These are phyloP conservation scores for Ogataea saltuana DNA, from an alignment of 805 yeast genomes.

Conservation along the genomic window DNA sequence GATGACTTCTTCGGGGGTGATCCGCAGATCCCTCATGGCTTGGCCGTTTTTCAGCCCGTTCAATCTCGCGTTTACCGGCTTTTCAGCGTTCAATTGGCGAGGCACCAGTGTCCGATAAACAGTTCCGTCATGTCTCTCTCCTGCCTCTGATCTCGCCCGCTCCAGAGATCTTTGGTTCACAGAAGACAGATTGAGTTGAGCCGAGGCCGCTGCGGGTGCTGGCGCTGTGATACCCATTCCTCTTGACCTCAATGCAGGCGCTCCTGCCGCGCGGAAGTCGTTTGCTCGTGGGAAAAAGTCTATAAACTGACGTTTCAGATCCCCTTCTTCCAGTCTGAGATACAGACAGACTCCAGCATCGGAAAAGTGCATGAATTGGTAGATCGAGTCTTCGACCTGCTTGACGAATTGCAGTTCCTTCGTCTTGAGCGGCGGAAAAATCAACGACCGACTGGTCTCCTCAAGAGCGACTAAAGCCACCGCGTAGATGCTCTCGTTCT, in stretches of 20 bases:
- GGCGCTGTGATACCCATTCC: constrained; percentile 16
- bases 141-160: neutral
- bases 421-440: constrained; percentile 38
- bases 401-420: constrained; percentile 29
- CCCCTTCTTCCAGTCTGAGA: constrained; percentile 16
- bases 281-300: constrained; percentile 11
- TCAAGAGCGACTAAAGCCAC: constrained; percentile 36
- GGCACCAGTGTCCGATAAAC: constrained; percentile 4
- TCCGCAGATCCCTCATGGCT: constrained; percentile 2
- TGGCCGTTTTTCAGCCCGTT: neutral
- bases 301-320: constrained; percentile 3
- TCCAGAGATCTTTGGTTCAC: neutral
- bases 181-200: neutral
- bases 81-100: neutral
- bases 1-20: constrained; percentile 2
- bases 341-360: constrained; percentile 20
- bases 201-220: neutral
- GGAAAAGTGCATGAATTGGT: constrained; percentile 20
- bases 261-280: neutral
- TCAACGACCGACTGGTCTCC: constrained; percentile 30
- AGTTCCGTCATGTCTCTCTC: neutral
- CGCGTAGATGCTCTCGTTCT: constrained; percentile 1
- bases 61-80: no score
- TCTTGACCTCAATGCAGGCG: constrained; percentile 6
- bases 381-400: constrained; percentile 19